phyloP scores from a whole-genome alignment of 1,284 basidiomycete genomes.

The Tranzscheliella williamsii region DNA sequence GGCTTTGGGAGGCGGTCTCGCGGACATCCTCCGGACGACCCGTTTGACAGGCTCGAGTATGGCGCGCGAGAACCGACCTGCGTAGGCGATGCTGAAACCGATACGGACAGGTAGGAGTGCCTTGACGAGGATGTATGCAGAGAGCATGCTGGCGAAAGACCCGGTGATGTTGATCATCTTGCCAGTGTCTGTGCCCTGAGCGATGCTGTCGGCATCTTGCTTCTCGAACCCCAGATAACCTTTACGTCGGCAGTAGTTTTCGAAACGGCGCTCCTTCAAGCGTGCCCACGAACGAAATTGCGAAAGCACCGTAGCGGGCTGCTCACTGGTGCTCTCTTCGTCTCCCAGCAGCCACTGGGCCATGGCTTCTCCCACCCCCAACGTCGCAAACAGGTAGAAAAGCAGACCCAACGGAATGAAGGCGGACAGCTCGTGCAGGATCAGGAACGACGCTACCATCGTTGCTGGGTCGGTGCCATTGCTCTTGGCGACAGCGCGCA shows the following conservation, averaged over 20 bases:
- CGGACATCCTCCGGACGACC: not conserved
- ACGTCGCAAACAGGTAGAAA: slow-evolving; percentile 72
- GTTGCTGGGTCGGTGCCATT: slow-evolving; percentile 73
- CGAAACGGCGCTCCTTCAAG: slow-evolving; percentile 66
- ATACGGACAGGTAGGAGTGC: slow-evolving; percentile 77
- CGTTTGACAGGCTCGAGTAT: slow-evolving; percentile 68
- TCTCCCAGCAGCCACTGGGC: slow-evolving; percentile 63
- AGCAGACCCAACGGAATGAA: slow-evolving; percentile 74
- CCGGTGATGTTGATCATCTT: slow-evolving; percentile 64
- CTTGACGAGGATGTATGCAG: slow-evolving; percentile 85
- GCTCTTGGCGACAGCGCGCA: slow-evolving; percentile 34
- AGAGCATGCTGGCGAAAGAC: slow-evolving; percentile 63
- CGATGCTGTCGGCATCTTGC: slow-evolving; percentile 45
- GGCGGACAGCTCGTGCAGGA: slow-evolving; percentile 86
- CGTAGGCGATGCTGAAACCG: slow-evolving; percentile 73
- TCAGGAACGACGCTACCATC: slow-evolving; percentile 75
- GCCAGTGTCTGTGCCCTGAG: slow-evolving; percentile 36
- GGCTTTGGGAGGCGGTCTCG: too few species aligned
- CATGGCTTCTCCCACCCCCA: slow-evolving; percentile 74
- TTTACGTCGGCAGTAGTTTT: slow-evolving; percentile 74
- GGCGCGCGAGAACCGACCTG: slow-evolving; percentile 74
- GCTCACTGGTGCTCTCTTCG: not conserved
- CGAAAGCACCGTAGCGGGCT: too few species aligned
- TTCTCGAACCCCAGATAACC: slow-evolving; percentile 80
- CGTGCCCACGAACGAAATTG: slow-evolving; percentile 20